Evolutionary conservation across 441 rosid genomes (phyloP).

Genomic region (Adansonia grandidieri): DNA sequence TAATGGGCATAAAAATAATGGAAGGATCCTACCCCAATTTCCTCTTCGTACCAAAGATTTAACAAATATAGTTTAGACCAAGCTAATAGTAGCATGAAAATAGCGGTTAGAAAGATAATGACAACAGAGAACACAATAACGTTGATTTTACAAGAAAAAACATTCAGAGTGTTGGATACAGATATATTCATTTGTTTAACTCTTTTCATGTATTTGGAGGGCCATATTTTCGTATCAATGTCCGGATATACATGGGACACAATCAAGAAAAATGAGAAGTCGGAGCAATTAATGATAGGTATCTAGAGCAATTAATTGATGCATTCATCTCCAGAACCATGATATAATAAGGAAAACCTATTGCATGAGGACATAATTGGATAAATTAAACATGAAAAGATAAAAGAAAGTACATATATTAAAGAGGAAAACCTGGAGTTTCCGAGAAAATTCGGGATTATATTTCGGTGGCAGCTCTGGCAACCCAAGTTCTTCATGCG

Average conservation of each 20-base stretch:
- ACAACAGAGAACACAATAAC: background rate
- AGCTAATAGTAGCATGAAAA: background rate
- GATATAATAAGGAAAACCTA: background rate
- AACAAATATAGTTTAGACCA: background rate
- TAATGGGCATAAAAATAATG: too few relatives aligned
- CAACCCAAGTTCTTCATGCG: slow-evolving; percentile 17
- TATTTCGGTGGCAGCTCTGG: slow-evolving; percentile 19
- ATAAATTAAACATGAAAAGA: background rate
- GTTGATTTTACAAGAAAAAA: background rate
- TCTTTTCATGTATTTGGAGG: too few relatives aligned
- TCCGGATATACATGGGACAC: too few relatives aligned
- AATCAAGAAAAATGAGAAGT: too few relatives aligned
- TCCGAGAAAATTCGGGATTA: slow-evolving; percentile 1
- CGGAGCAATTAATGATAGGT: too few relatives aligned
- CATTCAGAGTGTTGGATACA: too few relatives aligned
- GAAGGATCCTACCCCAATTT: background rate
- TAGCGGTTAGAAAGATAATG: background rate
- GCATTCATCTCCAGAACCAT: background rate
- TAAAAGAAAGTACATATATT: background rate
- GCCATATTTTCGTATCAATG: too few relatives aligned
- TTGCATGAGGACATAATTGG: background rate
- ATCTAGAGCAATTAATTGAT: background rate
- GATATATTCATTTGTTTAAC: too few relatives aligned
- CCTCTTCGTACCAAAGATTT: background rate
- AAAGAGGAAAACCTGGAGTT: background rate